Conservation (phyloP, 2,329 filamentous ascomycete genomes). For the Cladophialophora immunda region DNA sequence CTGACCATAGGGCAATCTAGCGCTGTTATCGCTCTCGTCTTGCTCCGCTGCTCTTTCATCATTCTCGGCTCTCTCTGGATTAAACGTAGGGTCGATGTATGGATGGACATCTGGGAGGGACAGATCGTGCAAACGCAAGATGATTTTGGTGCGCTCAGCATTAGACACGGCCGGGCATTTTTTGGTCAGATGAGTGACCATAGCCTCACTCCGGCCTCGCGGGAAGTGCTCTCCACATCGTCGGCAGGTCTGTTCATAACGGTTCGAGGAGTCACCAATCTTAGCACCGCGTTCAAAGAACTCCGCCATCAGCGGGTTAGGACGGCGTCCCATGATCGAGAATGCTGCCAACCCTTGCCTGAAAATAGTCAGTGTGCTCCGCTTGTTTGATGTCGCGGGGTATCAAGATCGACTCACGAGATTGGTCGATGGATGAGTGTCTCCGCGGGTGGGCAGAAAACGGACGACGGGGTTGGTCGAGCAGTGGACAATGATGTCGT, state of each 20-base stretch:
- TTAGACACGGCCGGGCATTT: slow-evolving; percentile 83
- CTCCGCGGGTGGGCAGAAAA: slow-evolving; percentile 8
- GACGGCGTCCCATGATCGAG: slow-evolving; percentile 77
- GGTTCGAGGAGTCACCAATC: slow-evolving; percentile 86
- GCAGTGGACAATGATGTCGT: slow-evolving; percentile 12
- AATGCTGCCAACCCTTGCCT: slow-evolving; percentile 5
- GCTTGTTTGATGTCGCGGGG: slow-evolving; percentile 15
- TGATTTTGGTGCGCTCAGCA: slow-evolving; percentile 77
- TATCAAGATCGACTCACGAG: slow-evolving; percentile 22
- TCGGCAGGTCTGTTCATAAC: slow-evolving; percentile 91
- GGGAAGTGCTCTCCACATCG: slow-evolving; percentile 87
- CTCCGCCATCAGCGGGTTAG: slow-evolving; percentile 83
- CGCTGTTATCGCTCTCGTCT: background rate
- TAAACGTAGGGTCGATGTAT: slow-evolving; percentile 41
- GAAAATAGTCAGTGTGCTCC: slow-evolving; percentile 22
- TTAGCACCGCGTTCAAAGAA: slow-evolving; percentile 89
- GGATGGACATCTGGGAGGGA: slow-evolving; percentile 51
- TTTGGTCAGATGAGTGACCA: slow-evolving; percentile 83
- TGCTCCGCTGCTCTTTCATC: slow-evolving; percentile 45
- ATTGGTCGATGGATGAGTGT: slow-evolving; percentile 16
- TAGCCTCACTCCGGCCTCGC: slow-evolving; percentile 84
- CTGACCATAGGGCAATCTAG: slow-evolving; percentile 49
- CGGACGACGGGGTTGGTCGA: slow-evolving; percentile 6
- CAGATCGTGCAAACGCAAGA: slow-evolving; percentile 76
- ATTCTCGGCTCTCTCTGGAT: background rate